Conservation (phyloP, 192 early-diverging fungal genomes). For the Coemansia biformis region DNA sequence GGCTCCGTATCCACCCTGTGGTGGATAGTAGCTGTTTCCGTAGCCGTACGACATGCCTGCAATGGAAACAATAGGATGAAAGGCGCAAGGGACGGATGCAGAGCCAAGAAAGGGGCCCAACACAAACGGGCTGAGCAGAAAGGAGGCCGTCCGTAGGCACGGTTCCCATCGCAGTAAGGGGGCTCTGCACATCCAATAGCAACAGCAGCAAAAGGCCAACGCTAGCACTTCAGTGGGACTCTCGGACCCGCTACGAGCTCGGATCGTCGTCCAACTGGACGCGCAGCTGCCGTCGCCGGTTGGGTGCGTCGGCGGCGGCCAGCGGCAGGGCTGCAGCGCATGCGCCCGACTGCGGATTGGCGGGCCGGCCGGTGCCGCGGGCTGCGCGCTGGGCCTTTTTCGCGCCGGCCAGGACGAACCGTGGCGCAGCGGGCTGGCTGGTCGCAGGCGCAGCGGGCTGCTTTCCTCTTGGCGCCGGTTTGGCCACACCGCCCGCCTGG, state of each 20-base stretch:
- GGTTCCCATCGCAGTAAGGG: no score
- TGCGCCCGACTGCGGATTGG: no score
- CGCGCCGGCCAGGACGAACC: conserved; percentile 17
- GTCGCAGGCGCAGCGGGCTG: no score
- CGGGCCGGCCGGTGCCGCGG: no score
- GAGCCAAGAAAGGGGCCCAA: not conserved
- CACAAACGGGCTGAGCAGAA: no score
- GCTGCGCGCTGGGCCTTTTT: conserved; percentile 4
- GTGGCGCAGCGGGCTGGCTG: conserved; percentile 19
- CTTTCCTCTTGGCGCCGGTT: no score
- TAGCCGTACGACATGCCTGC: conserved; percentile 23
- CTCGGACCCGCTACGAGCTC: not conserved
- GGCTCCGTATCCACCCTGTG: conserved; percentile 10
- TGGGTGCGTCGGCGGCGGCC: not conserved
- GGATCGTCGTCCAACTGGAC: conserved; percentile 25
- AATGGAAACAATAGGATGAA: not conserved
- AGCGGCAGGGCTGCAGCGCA: no score
- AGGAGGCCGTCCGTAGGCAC: no score
- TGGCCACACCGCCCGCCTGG: no score
- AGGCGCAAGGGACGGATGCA: conserved; percentile 1
- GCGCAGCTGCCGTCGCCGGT: conserved; percentile 27
- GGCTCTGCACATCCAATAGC: no score
- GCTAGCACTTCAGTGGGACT: no score
- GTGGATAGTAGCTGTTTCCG: conserved; percentile 14
- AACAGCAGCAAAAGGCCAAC: no score